Base-by-base conservation (phyloP, 2,329 filamentous ascomycete species). In the Claviceps quebecensis region DNA sequence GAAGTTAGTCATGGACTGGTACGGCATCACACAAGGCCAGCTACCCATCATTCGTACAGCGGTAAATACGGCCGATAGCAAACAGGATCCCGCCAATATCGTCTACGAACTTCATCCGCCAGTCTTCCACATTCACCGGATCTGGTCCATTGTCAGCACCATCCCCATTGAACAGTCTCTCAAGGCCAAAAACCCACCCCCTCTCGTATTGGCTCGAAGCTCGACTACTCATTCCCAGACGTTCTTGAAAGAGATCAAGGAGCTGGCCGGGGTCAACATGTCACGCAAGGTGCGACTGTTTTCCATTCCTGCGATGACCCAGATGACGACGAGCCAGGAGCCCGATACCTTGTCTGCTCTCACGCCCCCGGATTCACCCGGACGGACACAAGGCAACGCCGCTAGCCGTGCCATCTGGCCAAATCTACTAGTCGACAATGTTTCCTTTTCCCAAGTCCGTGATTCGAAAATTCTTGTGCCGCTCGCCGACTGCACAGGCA, bases 31-130 rank as follows among this genome's bases (percentile, higher is more conserved):
- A 52, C 70, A 80, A 16, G 81, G 79, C 37, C 84, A 87, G 50
- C 72, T 81, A 8, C 76, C 86, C 45, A 89, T 97, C 56, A 69
- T 80, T 45, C 82, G 93, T 53, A 78, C 77, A 57, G 89, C 86
- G 39, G 85, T 91, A 66, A 85, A 95, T 65, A 89, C 84, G 26
- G 76, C 81, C 7, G 71, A 57, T 47, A 57, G 52, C 52, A 54
- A 54, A 40, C 54, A 54, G 38, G 55, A 51, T n/a, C 54, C 55
- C 3, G 71, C 79, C 40, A 87, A 95, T 56, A 69, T 95, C 46
- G 73, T 85, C 59, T 95, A 85, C 64, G 93, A 97, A 67, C 73
- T 88, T 41, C 81, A 89, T 60, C 93, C 90, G 4, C 88, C 87
- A 0, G 75, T 95, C 44, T 87, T 96, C 64, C 87, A 83, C 1